Evolutionary conservation across 1,284 basidiomycete species (phyloP), one percentile per base, ranked within the genome.

Genomic region (Cyathus olla): DNA sequence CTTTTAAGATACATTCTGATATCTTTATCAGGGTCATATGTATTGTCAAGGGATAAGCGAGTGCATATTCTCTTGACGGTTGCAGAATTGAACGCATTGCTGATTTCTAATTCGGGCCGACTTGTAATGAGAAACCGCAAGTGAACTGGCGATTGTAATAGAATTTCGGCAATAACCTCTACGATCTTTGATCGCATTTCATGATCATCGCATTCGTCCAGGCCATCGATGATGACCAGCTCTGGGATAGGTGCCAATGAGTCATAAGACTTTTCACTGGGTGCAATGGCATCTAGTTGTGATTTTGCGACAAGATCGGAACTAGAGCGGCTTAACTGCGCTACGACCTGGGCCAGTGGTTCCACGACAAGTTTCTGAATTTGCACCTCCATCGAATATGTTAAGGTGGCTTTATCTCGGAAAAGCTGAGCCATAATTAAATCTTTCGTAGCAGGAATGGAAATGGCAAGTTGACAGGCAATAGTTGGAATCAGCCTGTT

Each of bases 221-320:
- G 39, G 22, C 53, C 53, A 44, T 55, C 53, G 21, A 55, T 55
- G 35, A 44, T 19, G 26, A 55, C 28, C 4, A 55, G 31, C 8
- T n/a, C n/a, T n/a, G n/a, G n/a, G n/a, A n/a, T n/a, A n/a, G n/a
- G 19, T n/a, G 31, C 31, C 31, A 35, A 13, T 35, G 31, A 13
- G 6, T 8, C 13, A 35, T 6, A 6, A 35, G 31, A 35, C 13
- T n/a, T n/a, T n/a, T n/a, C n/a, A n/a, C n/a, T n/a, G n/a, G n/a
- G n/a, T n/a, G n/a, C n/a, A n/a, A n/a, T n/a, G n/a, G n/a, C n/a
- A n/a, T n/a, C n/a, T 40, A 11, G 44, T 46, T n/a, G 44, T 46
- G 24, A 19, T 46, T 46, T 19, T 24, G n/a, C 24, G 6, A 24
- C 6, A 46, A 46, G 19, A 11, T n/a, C 19, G 19, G 44, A 6